Base-by-base conservation (phyloP, 192 early-diverging fungal genomes). In the Backusella psychrophila region DNA sequence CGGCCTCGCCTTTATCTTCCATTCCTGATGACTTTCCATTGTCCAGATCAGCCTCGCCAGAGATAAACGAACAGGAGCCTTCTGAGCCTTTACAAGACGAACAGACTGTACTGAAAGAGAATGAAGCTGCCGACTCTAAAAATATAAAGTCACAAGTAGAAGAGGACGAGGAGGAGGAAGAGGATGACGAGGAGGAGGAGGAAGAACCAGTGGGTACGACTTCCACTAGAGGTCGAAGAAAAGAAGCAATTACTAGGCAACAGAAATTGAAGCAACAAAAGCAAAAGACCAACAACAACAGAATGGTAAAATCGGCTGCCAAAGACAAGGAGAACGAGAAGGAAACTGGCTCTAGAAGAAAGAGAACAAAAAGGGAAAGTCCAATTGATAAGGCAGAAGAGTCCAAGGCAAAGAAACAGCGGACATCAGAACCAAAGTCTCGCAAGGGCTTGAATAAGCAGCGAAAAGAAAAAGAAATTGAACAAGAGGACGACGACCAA, bases 11-110 rank as follows among this genome's bases (percentile, higher is more conserved):
- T 36, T 59, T 83, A 46, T 80, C 78, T 11, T 83, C 82, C 66
- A 73, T 83, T 33, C 82, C 82, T 52, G 82, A 83, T 59, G 82
- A 83, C 66, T 83, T 80, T 52, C 78, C 82, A 21, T 34, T 83
- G 56, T 83, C 82, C 52, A 66, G 76, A 38, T 83, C 82, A 34
- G 66, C 69, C 6, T 83, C 82, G 1, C 82, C 82, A 15, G 73
- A 77, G 39, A 6, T 46, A 21, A 71, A 19, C 15, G 73, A 71
- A 12, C 38, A 69, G 11, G 46, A 7, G 19, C 12, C 19, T 12
- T 23, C 35, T 36, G 56, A 67, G 36, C 31, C 35, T 65, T 31
- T 67, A 36, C 26, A 9, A 44, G 67, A 31, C 38, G 69, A 80
- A 63, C 70, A 44, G 8, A 17, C 29, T 34, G 9, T 1, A 14